Percentiles rank a stretch among this genome's conserved stretches.
Conservation (phyloP, 805 yeast genomes). For the Grigorovia humatica region DNA sequence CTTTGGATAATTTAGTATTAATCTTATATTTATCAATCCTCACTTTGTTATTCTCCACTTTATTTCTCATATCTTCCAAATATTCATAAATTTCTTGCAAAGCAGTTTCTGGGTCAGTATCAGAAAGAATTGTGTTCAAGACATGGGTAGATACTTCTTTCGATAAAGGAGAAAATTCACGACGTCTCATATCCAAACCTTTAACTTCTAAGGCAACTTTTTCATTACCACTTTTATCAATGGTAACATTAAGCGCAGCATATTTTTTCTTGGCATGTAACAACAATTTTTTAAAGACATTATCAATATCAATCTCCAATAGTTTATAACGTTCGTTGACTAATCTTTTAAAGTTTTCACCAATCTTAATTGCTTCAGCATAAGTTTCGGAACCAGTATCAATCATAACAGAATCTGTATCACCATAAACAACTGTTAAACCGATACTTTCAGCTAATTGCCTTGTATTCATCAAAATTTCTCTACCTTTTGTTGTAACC, state of each 20-base stretch:
- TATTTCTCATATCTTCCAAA: constrained; percentile 46
- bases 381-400: constrained; percentile 69
- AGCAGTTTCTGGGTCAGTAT: constrained; percentile 67
- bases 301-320: constrained; percentile 91
- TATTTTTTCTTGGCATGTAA: constrained; percentile 95
- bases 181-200: constrained; percentile 93
- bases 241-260: constrained; percentile 70
- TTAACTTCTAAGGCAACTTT: constrained; percentile 68
- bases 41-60: constrained; percentile 51
- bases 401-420: constrained; percentile 98
- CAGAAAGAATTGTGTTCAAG: constrained; percentile 59
- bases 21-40: constrained; percentile 64
- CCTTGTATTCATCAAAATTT: constrained; percentile 84
- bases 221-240: constrained; percentile 45
- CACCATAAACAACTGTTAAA: constrained; percentile 88
- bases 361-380: constrained; percentile 69
- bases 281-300: constrained; percentile 74
- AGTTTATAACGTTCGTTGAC: constrained; percentile 84
- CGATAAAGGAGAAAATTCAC: constrained; percentile 90
- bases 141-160: constrained; percentile 77
- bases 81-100: constrained; percentile 61
- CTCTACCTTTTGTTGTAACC: constrained; percentile 92
- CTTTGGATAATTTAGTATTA: constrained; percentile 82
- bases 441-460: constrained; percentile 81
- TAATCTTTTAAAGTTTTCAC: constrained; percentile 68